These are phyloP conservation scores for Gamsiella multidivaricata DNA, from an alignment of 192 early-diverging fungal species.

Conservation along the genomic window DNA sequence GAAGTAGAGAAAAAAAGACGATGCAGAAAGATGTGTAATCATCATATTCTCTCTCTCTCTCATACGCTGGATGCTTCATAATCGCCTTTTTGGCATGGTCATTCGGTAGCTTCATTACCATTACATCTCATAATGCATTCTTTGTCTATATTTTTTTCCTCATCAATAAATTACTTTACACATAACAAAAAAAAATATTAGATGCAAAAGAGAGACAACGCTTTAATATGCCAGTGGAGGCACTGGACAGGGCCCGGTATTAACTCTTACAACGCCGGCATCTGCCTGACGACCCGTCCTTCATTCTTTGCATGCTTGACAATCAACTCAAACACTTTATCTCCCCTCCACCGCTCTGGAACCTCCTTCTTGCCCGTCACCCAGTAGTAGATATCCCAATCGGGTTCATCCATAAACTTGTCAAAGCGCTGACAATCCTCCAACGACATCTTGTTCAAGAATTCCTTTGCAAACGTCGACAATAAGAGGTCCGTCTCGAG, in stretches of 20 bases:
- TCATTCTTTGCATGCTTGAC: slow-evolving; percentile 84
- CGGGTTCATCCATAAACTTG: slow-evolving; percentile 82
- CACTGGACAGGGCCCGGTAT: too few relatives aligned
- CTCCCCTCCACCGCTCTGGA: slow-evolving; percentile 63
- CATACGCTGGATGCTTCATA: background rate
- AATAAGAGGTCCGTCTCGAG: slow-evolving; percentile 92
- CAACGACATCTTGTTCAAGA: slow-evolving; percentile 63
- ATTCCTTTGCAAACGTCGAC: slow-evolving; percentile 84
- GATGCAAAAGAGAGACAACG: too few relatives aligned
- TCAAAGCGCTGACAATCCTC: slow-evolving; percentile 82
- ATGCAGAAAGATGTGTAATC: too few relatives aligned
- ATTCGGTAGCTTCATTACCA: background rate
- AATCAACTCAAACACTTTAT: slow-evolving; percentile 70
- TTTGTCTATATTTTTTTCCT: too few relatives aligned
- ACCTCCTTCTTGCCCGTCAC: slow-evolving; percentile 72
- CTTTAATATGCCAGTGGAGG: too few relatives aligned
- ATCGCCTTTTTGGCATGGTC: background rate
- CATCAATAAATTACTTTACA: too few relatives aligned
- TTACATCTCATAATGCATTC: background rate
- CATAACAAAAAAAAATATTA: too few relatives aligned
- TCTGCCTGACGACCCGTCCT: slow-evolving; percentile 76
- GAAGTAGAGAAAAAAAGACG: slow-evolving; percentile 2
- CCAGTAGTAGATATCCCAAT: slow-evolving; percentile 99
- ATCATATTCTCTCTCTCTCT: background rate
- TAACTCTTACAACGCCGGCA: slow-evolving; percentile 87